Evolutionary conservation across 805 yeast genomes (phyloP), one percentile per base, ranked within the genome.

Genomic region (Saccharomycopsis babjevae): DNA sequence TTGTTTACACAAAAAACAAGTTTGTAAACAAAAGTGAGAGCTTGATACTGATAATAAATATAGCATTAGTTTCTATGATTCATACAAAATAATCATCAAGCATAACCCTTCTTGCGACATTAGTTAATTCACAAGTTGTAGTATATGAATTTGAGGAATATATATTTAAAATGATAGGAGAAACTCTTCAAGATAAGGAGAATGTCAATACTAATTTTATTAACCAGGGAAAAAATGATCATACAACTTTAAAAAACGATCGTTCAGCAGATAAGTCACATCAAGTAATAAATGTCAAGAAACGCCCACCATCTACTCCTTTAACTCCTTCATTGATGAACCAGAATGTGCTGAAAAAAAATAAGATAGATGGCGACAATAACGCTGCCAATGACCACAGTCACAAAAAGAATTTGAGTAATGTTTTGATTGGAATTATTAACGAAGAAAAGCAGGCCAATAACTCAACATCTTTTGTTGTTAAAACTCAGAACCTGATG

Each of bases 241-340:
- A 25, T 13, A 15, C 30, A 22, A 6, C 28, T 22, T n/a, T 46
- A 46, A 46, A 46, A 22, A 28, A 46, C 5, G n/a, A 46, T 25
- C n/a, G 10, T 3, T 28, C 25, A 22, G 32, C 22, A 22, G n/a
- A 46, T 2, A 25, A 46, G 22, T 18, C 52, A 20, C 32, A 46
- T 25, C 52, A 46, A 16, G 28, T 25, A 46, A 46, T 46, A 46
- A 46, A 46, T 25, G 28, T 34, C 15, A 58, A 52, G 22, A 58
- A 58, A 40, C 38, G 60, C 39, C 56, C 60, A 5, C 60, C 60
- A 20, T 50, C 39, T 22, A 58, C 60, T n/a, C 60, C 60, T 5
- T 52, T 58, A 15, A 58, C 60, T 10, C 60, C 60, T 16, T 58
- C 60, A 13, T 42, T 58, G 15, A 40, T 32, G 32, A 36, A 36